Base-by-base conservation (phyloP, 768 basidiomycete genomes). In the Russula compacta region DNA sequence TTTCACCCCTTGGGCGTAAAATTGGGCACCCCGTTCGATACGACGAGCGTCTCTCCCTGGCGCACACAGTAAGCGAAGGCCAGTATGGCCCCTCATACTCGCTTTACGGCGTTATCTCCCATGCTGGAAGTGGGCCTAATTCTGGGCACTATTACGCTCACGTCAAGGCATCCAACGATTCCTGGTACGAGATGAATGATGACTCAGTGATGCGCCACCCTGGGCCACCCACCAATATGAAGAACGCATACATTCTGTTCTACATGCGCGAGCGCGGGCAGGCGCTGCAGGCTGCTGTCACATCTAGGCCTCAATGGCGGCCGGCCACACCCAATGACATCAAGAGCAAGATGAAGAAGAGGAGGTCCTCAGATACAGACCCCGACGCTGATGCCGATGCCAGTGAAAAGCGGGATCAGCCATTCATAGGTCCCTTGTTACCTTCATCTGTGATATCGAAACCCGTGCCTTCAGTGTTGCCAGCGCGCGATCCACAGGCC, bases 131-230 rank as follows among this genome's bases (percentile, higher is more conserved):
- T 44, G 93, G 94, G 6, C 92, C 95, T 14, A 91, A 97, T 69
- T 95, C 90, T 2, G 97, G 97, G 4, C 97, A 99, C 73, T 99
- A 99, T 73, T 92, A 84, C 65, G 87, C 95, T 17, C 86, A 83
- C 67, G 84, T 97, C 68, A 90, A 85, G 71, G 79, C 83, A 43
- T 79, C 77, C 39, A 75, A 81, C 38, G 86, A 84, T 11, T 75
- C 75, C 39, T 99, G 95, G 95, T 85, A 81, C 74, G 86, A 92
- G 75, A 95, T 95, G 86, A 95, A 99, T 74, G 97, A 99, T 70
- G 92, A 94, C 33, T 76, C 76, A 49, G 87, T 94, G 24, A 74
- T 79, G 10, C 68, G 73, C 4, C 69, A 72, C 14, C 69, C 66
- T 17, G 64, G 71, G 15, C 66, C 80, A 5, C 86, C 90, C 1